Conservation (phyloP, 495 filamentous ascomycete genomes). For the Penicillium pancosmium region DNA sequence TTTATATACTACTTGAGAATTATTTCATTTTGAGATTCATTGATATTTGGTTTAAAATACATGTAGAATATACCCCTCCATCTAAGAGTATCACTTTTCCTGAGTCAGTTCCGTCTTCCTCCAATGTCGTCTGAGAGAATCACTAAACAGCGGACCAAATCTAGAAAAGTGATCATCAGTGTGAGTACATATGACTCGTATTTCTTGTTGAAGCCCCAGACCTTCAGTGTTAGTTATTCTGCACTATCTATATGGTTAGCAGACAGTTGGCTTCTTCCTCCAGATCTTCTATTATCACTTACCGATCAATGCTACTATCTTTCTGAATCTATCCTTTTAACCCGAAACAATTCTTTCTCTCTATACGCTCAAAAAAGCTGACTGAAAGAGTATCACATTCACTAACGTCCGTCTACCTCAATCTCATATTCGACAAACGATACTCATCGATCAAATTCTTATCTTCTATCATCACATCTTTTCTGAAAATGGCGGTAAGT, state of each 20-base stretch:
- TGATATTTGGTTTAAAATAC: conserved; percentile 1
- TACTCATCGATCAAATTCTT: conserved; percentile 2
- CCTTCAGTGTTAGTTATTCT: not conserved
- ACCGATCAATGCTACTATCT: conserved; percentile 2
- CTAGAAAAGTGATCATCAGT: conserved; percentile 4
- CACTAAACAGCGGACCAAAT: conserved; percentile 1
- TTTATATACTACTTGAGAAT: not conserved
- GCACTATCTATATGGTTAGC: not conserved
- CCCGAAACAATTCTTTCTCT: conserved; percentile 3
- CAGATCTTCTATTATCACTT: conserved; percentile 3
- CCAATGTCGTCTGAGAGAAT: conserved; percentile 1
- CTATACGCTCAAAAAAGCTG: not conserved
- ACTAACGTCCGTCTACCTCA: conserved; percentile 2
- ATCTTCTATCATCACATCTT: conserved; percentile 1
- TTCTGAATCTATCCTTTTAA: not conserved
- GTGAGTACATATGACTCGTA: conserved; percentile 4
- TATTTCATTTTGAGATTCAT: conserved; percentile 2
- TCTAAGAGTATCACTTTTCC: conserved; percentile 1
- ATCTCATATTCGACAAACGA: conserved; percentile 1
- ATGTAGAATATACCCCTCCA: not conserved
- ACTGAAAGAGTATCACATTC: not conserved
- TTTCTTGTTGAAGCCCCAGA: not conserved
- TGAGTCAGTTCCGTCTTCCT: conserved; percentile 2
- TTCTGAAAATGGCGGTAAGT: not conserved
- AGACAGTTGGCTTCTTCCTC: not conserved